Evolutionary conservation across 257 asterid species (phyloP), one percentile per base, ranked within the genome.

Genomic region (Solanum sitiens): DNA sequence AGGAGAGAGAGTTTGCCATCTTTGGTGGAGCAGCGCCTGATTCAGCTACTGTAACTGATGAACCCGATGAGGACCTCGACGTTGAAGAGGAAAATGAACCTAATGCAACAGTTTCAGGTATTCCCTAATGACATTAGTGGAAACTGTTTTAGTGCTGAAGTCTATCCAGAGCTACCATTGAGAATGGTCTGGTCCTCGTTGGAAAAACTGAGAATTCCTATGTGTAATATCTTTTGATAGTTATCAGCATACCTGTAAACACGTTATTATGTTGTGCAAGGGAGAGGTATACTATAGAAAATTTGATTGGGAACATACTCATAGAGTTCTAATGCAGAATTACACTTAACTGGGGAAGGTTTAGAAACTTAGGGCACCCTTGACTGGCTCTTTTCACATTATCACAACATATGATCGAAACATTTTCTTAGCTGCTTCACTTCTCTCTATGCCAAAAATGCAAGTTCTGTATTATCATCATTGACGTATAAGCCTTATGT

Each of bases 51-150:
- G 92, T 27, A 85, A 89, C 86, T 59, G 92, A 84, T 56, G 94
- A 89, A 90, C 75, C 89, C 76, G 94, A 90, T 56, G 47, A 20
- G 18, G 95, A 91, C 56, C 88, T 83, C 20, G 91, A 90, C 20
- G 94, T 92, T 86, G 96, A 92, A 77, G 97, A 91, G 88, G 95
- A 94, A 88, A 61, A 13, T 56, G 94, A 92, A 86, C 95, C 89
- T 44, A 89, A 84, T 27, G 80, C 93, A 77, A 93, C 96, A 40
- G 93, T 94, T 85, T 95, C 99, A 89, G 99, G 99, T 97, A 92
- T 83, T 37, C 35, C 25, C 13, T 50, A 42, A 32, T 86, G 84
- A 35, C 68, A 35, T 16, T 56, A 73, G 15, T 56, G 65, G 74
- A 70, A 32, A 32, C 67, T 45, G 47, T 21, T 80, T 15, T 79